Base-by-base conservation (phyloP, 2,329 filamentous ascomycete species). In the Parastagonospora nodorum region DNA sequence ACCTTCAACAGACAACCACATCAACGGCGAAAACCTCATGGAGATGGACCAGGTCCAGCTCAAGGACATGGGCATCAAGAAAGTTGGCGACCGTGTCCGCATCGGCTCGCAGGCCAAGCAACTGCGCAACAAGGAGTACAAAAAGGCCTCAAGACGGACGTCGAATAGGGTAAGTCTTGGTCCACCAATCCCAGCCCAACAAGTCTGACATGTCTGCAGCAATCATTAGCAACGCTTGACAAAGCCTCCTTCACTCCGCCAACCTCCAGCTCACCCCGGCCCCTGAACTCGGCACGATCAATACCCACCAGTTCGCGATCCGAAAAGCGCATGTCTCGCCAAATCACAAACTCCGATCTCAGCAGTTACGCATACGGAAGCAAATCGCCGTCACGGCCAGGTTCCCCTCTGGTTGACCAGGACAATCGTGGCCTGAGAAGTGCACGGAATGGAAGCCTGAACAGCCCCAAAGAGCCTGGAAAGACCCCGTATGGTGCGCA, bases 21-120 rank as follows among this genome's bases (percentile, higher is more conserved):
- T 99, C 79, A 99, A 94, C 71, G 94, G 94, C 66, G 92, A 97
- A 77, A 97, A 96, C 70, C 80, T 99, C 38, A 82, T 99, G 63
- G 94, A 99, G 76, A 93, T 97, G 82, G 94, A 99, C 75, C 95
- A 96, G 79, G 88, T 92, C 48, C 91, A 96, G 35, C 82, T 99
- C 57, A 95, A 96, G 75, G 94, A 99, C 74, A 96, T 99, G 85
- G 94, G 94, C 37, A 93, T 99, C 63, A 95, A 96, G 63, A 99
- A 97, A 76, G 90, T 99, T 59, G 94, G 94, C 58, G 94, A 99
- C 74, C 87, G 94, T 46, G 93, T 99, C 31, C 89, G 93, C 57
- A 88, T 99, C 54, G 75, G 77, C 38, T 74, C 77, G 2, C 78
- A 80, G 51, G 78, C 77, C 27, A 80, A 81, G 65, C 69, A 77